Evolutionary conservation across 1,284 basidiomycete genomes (phyloP).

Genomic region (Tilletia walkeri): DNA sequence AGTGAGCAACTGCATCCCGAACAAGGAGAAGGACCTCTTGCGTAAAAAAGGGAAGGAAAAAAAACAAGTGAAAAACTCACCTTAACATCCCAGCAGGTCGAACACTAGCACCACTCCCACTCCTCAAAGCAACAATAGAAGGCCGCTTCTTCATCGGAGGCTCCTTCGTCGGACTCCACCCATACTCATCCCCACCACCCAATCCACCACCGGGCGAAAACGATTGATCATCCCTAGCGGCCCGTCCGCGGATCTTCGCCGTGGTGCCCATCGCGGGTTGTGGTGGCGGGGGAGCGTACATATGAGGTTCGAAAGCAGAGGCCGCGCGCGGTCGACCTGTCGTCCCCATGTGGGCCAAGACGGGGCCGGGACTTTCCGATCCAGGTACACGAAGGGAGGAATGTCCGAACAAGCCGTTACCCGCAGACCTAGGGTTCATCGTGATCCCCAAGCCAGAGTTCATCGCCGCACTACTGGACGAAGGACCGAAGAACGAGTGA

Average conservation of each 20-base stretch:
- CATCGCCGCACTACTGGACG: neutral
- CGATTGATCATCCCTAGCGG: slow-evolving; percentile 1
- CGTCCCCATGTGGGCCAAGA: too few species aligned
- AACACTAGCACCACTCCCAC: neutral
- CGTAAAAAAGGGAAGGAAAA: too few species aligned
- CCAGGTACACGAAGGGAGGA: too few species aligned
- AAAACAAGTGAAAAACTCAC: too few species aligned
- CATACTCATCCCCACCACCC: neutral
- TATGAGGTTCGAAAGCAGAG: too few species aligned
- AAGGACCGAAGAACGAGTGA: neutral
- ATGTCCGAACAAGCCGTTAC: too few species aligned
- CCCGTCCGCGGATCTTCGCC: slow-evolving; percentile 6
- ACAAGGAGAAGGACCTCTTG: too few species aligned
- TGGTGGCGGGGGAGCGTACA: too few species aligned
- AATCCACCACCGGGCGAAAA: neutral
- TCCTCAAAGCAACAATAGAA: neutral
- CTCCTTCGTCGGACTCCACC: slow-evolving; percentile 41
- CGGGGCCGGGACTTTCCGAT: too few species aligned
- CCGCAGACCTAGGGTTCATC: neutral
- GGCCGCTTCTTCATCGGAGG: slow-evolving; percentile 42
- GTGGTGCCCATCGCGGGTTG: neutral
- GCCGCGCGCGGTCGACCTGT: too few species aligned
- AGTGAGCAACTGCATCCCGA: neutral
- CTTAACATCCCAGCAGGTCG: neutral
- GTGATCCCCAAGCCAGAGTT: slow-evolving; percentile 9